Evolutionary conservation across 2,329 filamentous ascomycete species (phyloP), one percentile per base, ranked within the genome.

Genomic region (Trichophyton benhamiae): DNA sequence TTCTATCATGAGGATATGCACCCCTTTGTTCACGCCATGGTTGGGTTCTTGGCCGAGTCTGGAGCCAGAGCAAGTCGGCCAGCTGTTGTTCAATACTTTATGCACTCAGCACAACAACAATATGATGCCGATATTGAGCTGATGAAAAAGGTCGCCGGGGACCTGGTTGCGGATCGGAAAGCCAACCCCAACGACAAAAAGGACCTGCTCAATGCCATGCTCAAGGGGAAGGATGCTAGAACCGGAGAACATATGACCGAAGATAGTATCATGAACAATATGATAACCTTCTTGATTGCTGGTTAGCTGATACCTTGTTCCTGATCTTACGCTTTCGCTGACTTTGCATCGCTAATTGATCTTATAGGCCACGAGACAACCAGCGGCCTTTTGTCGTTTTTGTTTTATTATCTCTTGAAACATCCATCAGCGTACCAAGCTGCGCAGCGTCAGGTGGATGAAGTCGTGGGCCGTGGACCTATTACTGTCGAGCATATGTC

Each of bases 1-100:
- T 55, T 55, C 27, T 55, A 55, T 25, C 52, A 55, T n/a, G 52
- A 55, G n/a, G 52, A 55, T 13, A 55, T 55, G 52, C 52, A 55
- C 8, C 52, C 52, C 8, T 55, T 55, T 55, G 52, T 55, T 30
- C 33, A 55, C 17, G 52, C 52, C 15, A 55, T 55, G 52, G n/a
- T 20, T 17, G 52, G 27, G 3, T 55, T 55, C 27, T 25, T 55
- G n/a, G 52, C 52, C 3, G 52, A 55, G 17, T 55, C 52, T 36
- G 52, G 52, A 36, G 52, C 52, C 30, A 15, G 52, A 33, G 52
- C 52, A 36, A 55, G 15, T 36, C 52, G 52, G 17, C 52, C 52
- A 38, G 52, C 52, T 15, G 52, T 55, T 27, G 52, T 55, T 6
- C 52, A 55, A 13, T 55, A 55, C 20, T 55, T 55, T 17, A 55